These are phyloP conservation scores for Hippophae gyantsensis DNA, from an alignment of 306 rosid species.

Conservation along the genomic window DNA sequence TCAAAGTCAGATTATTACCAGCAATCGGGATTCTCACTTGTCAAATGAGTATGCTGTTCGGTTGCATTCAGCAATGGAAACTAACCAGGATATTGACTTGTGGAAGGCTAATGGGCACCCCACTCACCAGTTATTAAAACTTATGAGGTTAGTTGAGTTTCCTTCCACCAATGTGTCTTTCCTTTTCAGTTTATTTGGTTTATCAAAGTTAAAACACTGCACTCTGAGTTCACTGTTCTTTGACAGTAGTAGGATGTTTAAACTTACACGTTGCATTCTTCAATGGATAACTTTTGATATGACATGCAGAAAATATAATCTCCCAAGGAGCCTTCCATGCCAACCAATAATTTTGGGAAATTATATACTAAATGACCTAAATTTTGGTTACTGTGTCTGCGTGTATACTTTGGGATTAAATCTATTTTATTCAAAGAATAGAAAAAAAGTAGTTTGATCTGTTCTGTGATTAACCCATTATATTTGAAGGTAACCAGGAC, in stretches of 20 bases:
- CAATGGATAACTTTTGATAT: too few species aligned
- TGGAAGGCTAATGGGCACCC: constrained; percentile 60
- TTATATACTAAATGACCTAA: neutral
- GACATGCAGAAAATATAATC: too few species aligned
- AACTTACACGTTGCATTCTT: neutral
- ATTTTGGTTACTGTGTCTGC: neutral
- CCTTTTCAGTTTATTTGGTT: neutral
- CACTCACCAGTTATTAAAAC: constrained; percentile 41
- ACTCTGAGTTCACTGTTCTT: neutral
- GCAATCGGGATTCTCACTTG: constrained; percentile 7
- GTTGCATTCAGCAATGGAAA: constrained; percentile 11
- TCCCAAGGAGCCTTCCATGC: too few species aligned
- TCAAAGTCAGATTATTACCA: constrained; percentile 16
- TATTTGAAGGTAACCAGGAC: too few species aligned
- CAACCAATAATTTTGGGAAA: neutral
- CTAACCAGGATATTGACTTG: constrained; percentile 22
- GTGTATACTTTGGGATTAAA: neutral
- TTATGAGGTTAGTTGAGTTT: constrained; percentile 52
- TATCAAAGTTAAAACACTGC: neutral
- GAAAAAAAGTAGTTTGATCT: too few species aligned
- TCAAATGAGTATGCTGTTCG: constrained; percentile 10
- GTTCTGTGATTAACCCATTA: neutral
- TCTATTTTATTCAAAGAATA: neutral
- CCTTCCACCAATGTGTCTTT: neutral
- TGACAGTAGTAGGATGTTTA: neutral